Base-by-base conservation (phyloP, 2,329 filamentous ascomycete species). In the Sporothrix inflata region DNA sequence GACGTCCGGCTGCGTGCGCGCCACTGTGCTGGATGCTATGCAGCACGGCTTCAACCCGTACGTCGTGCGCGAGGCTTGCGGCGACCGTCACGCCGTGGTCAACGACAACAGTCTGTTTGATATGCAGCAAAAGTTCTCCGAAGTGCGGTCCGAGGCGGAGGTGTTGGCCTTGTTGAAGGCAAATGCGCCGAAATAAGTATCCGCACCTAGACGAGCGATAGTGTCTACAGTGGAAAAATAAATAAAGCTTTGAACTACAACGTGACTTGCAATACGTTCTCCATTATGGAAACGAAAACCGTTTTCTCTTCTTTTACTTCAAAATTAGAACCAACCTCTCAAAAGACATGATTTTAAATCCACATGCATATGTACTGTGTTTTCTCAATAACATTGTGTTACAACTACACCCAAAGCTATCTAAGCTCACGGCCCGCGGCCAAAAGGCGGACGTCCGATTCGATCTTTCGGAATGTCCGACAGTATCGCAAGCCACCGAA, bases 41-140 rank as follows among this genome's bases (percentile, higher is more conserved):
- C 65, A 68, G 65, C 65, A 68, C 47, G 65, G 65, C 47, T 68
- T 68, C 45, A 51, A 53, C 30, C 65, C 65, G 3, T 68, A 68
- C 45, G 65, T 68, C 1, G 65, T 68, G 65, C 65, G 65, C 24
- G 65, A 67, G 19, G 65, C 65, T 0, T 68, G 65, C 12, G 65
- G 65, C 24, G 65, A 68, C 30, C 65, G 65, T 1, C 65, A 68
- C 8, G 45, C 42, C 2, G 34, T 24, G 14, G 65, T 68, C 24
- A 51, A 68, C 19, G 45, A 68, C 65, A 68, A 68, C 65, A 68
- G 65, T 19, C 45, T 68, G 45, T 68, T 68, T 53, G 65, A 68
- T 45, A 68, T 68, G 65, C 45, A 68, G 19, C 65, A 68, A 24
- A 68, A 68, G n/a, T 68, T 68, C 30, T 51, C 65, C 24, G 65